Base-by-base conservation (phyloP, 768 basidiomycete genomes). In the Arthromyces matolae region DNA sequence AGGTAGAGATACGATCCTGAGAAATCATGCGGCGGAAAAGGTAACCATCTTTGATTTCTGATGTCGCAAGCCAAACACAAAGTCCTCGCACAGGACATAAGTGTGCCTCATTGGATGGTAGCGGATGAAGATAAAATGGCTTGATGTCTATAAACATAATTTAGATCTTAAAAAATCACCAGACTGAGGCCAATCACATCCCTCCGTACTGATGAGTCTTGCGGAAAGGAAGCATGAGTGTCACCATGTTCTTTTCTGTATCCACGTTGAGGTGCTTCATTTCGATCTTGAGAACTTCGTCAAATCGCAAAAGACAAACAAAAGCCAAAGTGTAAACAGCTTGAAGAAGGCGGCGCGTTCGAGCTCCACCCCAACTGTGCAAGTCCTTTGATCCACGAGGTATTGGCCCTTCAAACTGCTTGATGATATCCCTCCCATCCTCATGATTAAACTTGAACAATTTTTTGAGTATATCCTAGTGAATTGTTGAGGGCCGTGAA, bases 41-140 rank as follows among this genome's bases (percentile, higher is more conserved):
- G 53, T 62, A 70, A 2, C 69, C 70, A 5, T 47, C 22, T 0
- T 14, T 55, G 16, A 66, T 57, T 10, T 46, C 33, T 2, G 57
- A 55, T 7, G 40, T 51, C 0, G 31, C 6, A 5, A 70, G 42
- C 68, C 69, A 71, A 1, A 58, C 55, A 8, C 59, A 55, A 10
- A 69, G 27, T 5, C 67, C 69, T n/a, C 59, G 54, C 5, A 70
- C 64, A 13, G 66, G 61, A 40, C 71, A 72, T 4, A 71, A 39
- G 47, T 70, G 62, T 2, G 61, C 60, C 22, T 67, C 55, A 3
- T 57, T 44, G 1, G 55, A 38, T 1, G 58, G 59, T 0, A 69
- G 31, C 7, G 32, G 24, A 23, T 60, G 56, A 1, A 71, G 53
- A 32, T 47, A 38, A 41, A 64, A 70, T 0, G 67, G 68, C 41